phyloP scores from a whole-genome alignment of 2,329 filamentous ascomycete genomes.

The Cercospora zeina region DNA sequence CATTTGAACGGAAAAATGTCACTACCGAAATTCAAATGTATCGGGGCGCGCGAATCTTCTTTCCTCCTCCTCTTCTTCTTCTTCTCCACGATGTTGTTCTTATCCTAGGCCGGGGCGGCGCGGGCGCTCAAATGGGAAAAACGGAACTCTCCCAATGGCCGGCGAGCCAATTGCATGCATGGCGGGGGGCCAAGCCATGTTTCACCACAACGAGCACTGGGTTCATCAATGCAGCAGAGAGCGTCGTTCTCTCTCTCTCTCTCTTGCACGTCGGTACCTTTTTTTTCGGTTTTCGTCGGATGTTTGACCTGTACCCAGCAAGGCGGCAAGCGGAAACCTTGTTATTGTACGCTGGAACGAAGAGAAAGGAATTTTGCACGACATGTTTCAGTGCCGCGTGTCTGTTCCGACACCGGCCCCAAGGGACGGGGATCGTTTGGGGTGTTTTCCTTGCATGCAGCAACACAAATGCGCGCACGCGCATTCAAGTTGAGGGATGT shows the following conservation, averaged over 20 bases:
- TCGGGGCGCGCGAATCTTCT: slow-evolving; percentile 7
- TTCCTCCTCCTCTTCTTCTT: slow-evolving; percentile 1
- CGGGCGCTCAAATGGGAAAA: slow-evolving; percentile 9
- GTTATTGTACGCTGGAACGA: slow-evolving; percentile 14
- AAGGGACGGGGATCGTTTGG: background rate
- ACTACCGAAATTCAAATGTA: slow-evolving; percentile 22
- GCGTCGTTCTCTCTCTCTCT: no score
- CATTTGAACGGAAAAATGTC: slow-evolving; percentile 26
- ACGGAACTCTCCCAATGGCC: slow-evolving; percentile 18
- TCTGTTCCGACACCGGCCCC: background rate
- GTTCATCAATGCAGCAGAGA: background rate
- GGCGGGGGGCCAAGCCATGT: slow-evolving; percentile 17
- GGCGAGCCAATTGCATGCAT: slow-evolving; percentile 25
- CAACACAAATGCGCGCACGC: background rate
- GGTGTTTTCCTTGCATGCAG: background rate
- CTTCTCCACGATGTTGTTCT: background rate
- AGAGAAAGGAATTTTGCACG: background rate
- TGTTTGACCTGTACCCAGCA: slow-evolving; percentile 22
- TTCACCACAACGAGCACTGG: slow-evolving; percentile 11
- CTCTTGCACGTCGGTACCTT: slow-evolving; percentile 5
- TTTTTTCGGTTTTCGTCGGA: slow-evolving; percentile 19
- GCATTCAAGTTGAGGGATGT: background rate
- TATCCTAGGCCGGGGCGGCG: background rate
- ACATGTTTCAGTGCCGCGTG: slow-evolving; percentile 18
- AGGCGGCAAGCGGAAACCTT: slow-evolving; percentile 8